A percentile compares a stretch with the other conserved stretches of the same genome.
Evolutionary conservation across 2,329 filamentous ascomycete species (phyloP).

Genomic region (Shiraia bambusicola): DNA sequence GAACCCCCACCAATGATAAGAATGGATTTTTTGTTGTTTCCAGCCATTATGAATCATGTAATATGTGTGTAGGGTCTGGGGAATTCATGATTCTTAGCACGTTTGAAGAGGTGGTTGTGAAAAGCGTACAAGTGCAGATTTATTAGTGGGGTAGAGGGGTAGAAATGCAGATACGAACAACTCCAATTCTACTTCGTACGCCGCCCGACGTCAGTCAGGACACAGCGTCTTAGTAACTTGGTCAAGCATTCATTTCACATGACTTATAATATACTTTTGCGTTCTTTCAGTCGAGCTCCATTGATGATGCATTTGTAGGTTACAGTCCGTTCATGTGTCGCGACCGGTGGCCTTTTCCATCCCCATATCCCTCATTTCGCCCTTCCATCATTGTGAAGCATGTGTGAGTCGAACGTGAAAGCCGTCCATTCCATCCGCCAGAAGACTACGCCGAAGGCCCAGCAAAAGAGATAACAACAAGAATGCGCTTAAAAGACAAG

Average conservation of each 20-base stretch:
- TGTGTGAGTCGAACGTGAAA: constrained; percentile 38
- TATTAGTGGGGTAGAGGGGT: constrained; percentile 31
- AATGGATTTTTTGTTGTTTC: constrained; percentile 41
- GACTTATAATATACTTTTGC: constrained; percentile 6
- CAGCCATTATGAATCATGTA: constrained; percentile 22
- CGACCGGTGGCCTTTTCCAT: constrained; percentile 38
- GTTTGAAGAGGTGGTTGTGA: constrained; percentile 1
- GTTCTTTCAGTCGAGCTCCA: constrained; percentile 43
- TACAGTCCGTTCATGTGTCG: constrained; percentile 40
- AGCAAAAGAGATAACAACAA: constrained; percentile 45
- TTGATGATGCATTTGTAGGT: constrained; percentile 44
- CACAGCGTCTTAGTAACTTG: not conserved
- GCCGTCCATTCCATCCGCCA: constrained; percentile 39
- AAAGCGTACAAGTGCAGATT: too few species aligned
- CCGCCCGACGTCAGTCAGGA: not conserved
- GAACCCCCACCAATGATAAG: constrained; percentile 59
- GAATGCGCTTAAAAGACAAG: constrained; percentile 90
- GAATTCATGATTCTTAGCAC: constrained; percentile 3
- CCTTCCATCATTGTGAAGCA: constrained; percentile 31
- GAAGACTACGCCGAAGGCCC: constrained; percentile 44
- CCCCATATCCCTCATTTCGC: constrained; percentile 32
- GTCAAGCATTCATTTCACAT: not conserved
- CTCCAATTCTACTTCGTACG: not conserved
- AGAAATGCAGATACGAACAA: constrained; percentile 1
- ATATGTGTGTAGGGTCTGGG: not conserved